Evolutionary conservation across 345 rosid genomes (phyloP).

Genomic region (Lepidium sativum): DNA sequence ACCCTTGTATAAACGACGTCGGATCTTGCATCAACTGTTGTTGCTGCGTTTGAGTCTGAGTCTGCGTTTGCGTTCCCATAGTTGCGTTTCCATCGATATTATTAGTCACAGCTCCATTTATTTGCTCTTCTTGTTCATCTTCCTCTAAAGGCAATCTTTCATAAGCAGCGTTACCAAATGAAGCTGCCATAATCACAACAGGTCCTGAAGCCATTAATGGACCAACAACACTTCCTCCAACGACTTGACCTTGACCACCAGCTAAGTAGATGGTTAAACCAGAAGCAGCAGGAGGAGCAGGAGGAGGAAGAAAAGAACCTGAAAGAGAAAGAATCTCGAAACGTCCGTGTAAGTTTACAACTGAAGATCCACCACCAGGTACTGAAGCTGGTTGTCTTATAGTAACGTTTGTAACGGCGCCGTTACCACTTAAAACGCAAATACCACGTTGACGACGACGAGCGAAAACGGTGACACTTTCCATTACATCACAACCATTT

Average conservation of each 20-base stretch:
- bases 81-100: constrained; percentile 30
- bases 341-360: constrained; percentile 78
- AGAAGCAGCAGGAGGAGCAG: constrained; percentile 87
- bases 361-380: constrained; percentile 46
- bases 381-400: constrained; percentile 66
- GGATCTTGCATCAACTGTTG: constrained; percentile 71
- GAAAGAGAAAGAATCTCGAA: constrained; percentile 87
- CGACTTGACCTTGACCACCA: constrained; percentile 96
- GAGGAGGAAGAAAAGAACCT: constrained; percentile 88
- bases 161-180: constrained; percentile 97
- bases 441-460: constrained; percentile 76
- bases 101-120: constrained; percentile 12
- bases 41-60: constrained; percentile 32
- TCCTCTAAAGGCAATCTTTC: constrained; percentile 82
- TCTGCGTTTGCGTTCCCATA: constrained; percentile 32
- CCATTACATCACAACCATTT: constrained; percentile 70
- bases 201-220: constrained; percentile 81
- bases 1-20: constrained; percentile 54
- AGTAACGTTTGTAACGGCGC: constrained; percentile 77
- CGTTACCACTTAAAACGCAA: constrained; percentile 81
- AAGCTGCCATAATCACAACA: constrained; percentile 89
- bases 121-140: constrained; percentile 41
- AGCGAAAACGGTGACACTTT: constrained; percentile 68
- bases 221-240: constrained; percentile 86
- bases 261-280: constrained; percentile 80